These are phyloP conservation scores for Trifolium dubium DNA, from an alignment of 306 rosid species.

Conservation along the genomic window DNA sequence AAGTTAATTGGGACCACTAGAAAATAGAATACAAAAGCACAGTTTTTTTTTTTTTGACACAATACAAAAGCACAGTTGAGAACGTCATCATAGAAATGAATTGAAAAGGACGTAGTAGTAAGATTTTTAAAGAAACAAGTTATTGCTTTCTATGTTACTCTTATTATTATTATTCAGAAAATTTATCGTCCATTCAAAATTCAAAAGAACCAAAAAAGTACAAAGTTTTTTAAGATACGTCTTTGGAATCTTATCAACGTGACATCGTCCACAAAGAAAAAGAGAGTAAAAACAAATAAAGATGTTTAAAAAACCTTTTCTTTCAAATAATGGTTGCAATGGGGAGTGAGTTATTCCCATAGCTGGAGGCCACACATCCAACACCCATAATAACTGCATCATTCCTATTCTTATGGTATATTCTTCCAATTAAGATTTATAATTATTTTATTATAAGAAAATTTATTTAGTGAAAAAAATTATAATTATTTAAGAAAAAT, in stretches of 20 bases:
- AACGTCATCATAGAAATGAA: neutral
- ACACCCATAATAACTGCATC: neutral
- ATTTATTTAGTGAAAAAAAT: too few relatives aligned
- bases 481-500: too few relatives aligned
- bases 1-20: constrained; percentile 16
- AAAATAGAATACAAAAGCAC: neutral
- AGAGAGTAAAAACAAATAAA: neutral
- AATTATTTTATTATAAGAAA: too few relatives aligned
- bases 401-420: neutral
- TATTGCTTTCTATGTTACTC: too few relatives aligned
- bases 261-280: neutral
- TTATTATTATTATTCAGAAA: neutral
- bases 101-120: constrained; percentile 22
- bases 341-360: neutral
- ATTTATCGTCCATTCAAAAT: constrained; percentile 2
- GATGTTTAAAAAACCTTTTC: neutral
- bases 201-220: neutral
- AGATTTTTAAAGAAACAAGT: neutral
- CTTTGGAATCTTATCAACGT: neutral
- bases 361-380: neutral
- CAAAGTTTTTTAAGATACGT: too few relatives aligned
- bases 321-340: neutral
- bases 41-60: too few relatives aligned
- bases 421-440: neutral
- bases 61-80: neutral